These are phyloP conservation scores for Zygotorulaspora sp. DNA, from an alignment of 805 yeast species.

Conservation along the genomic window DNA sequence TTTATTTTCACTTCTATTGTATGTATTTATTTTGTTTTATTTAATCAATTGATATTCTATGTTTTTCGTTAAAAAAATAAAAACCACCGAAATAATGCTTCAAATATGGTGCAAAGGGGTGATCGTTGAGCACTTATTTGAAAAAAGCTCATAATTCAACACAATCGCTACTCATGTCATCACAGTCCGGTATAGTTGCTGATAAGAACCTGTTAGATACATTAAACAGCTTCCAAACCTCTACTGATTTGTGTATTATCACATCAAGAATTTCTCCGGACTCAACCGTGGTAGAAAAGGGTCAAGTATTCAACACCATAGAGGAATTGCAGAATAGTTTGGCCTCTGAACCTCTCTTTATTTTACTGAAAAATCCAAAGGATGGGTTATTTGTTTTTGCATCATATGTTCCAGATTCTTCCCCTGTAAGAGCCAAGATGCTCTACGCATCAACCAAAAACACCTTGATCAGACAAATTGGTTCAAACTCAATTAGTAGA, in stretches of 20 bases:
- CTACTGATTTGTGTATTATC: conserved; percentile 13
- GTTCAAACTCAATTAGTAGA: conserved; percentile 43
- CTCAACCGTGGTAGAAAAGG: conserved; percentile 20
- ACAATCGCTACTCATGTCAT: conserved; percentile 45
- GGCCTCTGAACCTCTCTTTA: conserved; percentile 45
- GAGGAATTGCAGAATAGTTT: conserved; percentile 39
- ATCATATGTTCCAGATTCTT: conserved; percentile 80
- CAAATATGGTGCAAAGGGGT: no score
- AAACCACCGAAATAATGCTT: no score
- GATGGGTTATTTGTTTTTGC: conserved; percentile 48
- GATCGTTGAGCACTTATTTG: no score
- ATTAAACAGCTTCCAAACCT: conserved; percentile 10
- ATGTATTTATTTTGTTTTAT: conserved; percentile 9
- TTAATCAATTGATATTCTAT: conserved; percentile 3
- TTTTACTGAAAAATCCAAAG: conserved; percentile 41
- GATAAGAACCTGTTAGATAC: conserved; percentile 25
- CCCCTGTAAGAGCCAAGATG: conserved; percentile 84
- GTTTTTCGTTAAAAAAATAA: conserved; percentile 8
- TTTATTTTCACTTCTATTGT: conserved; percentile 5
- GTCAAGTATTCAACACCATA: conserved; percentile 30
- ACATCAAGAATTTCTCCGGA: conserved; percentile 27
- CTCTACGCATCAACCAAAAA: conserved; percentile 87
- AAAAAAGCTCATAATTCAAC: background rate
- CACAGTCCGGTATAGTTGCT: conserved; percentile 56
- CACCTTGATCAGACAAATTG: conserved; percentile 69